A percentile compares a stretch with the other conserved stretches of the same genome.
Evolutionary conservation across 257 asterid genomes (phyloP).

Genomic region (Capsicum pubescens): DNA sequence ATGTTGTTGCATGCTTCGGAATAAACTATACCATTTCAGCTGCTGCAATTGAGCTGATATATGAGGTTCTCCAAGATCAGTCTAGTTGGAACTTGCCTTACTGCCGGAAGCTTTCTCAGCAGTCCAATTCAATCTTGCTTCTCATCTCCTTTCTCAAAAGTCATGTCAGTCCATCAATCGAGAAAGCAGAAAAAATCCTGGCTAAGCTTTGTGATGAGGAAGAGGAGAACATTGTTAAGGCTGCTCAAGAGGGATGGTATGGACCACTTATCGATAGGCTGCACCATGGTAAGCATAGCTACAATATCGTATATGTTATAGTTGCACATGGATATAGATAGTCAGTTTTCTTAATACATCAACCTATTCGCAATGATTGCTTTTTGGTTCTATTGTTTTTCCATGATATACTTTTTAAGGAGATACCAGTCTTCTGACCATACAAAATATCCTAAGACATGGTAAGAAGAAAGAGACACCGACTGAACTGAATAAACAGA

Average conservation of each 20-base stretch:
- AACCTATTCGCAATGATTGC: neutral
- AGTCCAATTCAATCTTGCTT: conserved; percentile 38
- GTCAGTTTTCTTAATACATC: neutral
- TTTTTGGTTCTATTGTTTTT: neutral
- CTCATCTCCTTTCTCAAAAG: conserved; percentile 47
- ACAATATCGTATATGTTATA: neutral
- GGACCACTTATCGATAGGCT: conserved; percentile 50
- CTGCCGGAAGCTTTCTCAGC: conserved; percentile 49
- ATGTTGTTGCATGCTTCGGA: conserved; percentile 43
- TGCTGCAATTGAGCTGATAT: conserved; percentile 54
- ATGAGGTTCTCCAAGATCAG: conserved; percentile 55
- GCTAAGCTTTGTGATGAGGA: conserved; percentile 57
- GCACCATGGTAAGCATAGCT: conserved; percentile 48
- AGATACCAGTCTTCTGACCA: neutral
- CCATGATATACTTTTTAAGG: neutral
- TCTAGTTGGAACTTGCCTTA: conserved; percentile 55
- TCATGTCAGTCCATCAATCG: conserved; percentile 30
- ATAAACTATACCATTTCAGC: conserved; percentile 38
- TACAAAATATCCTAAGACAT: neutral
- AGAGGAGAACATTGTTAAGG: conserved; percentile 49
- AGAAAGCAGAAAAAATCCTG: conserved; percentile 49
- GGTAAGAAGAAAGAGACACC: neutral
- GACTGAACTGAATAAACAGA: neutral
- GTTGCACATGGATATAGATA: conserved; percentile 15
- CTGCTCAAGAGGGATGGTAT: conserved; percentile 63